These are phyloP conservation scores for Rhizoclosmatium globosum DNA, from an alignment of 192 early-diverging fungal species.

Conservation along the genomic window DNA sequence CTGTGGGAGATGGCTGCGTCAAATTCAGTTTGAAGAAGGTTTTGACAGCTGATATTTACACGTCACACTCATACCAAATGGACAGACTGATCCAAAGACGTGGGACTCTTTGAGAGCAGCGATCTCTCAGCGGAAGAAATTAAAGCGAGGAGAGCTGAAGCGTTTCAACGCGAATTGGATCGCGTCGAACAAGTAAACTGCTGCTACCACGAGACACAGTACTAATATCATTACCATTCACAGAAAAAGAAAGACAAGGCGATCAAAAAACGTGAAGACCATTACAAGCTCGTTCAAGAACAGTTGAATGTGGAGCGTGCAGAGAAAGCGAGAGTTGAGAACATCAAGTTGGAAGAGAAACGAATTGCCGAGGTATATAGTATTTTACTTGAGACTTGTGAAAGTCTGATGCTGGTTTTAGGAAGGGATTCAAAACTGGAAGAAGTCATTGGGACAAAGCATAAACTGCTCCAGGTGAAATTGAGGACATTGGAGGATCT, in stretches of 20 bases:
- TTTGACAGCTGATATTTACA: background rate
- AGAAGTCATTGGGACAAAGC: background rate
- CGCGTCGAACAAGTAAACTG: slow-evolving; percentile 40
- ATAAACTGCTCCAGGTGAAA: background rate
- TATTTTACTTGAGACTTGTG: background rate
- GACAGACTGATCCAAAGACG: slow-evolving; percentile 20
- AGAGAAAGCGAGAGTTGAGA: slow-evolving; percentile 47
- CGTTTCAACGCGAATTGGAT: slow-evolving; percentile 36
- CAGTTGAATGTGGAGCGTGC: slow-evolving; percentile 60
- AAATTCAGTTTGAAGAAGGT: slow-evolving; percentile 56
- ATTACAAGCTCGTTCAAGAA: slow-evolving; percentile 50
- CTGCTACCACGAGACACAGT: background rate
- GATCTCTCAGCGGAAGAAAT: slow-evolving; percentile 15
- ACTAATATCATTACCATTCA: background rate
- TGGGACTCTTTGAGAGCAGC: slow-evolving; percentile 28
- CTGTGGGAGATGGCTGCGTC: slow-evolving; percentile 49
- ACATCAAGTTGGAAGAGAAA: slow-evolving; percentile 48
- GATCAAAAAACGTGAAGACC: slow-evolving; percentile 45
- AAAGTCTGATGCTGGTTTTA: slow-evolving; percentile 1
- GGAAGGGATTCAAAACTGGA: slow-evolving; percentile 34
- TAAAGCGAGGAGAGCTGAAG: slow-evolving; percentile 35
- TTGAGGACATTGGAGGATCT: background rate
- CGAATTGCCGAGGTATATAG: slow-evolving; percentile 39
- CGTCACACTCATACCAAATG: background rate
- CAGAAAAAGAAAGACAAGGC: slow-evolving; percentile 42